Evolutionary conservation across 768 basidiomycete species (phyloP).

Genomic region (Psilocybe cyanescens): DNA sequence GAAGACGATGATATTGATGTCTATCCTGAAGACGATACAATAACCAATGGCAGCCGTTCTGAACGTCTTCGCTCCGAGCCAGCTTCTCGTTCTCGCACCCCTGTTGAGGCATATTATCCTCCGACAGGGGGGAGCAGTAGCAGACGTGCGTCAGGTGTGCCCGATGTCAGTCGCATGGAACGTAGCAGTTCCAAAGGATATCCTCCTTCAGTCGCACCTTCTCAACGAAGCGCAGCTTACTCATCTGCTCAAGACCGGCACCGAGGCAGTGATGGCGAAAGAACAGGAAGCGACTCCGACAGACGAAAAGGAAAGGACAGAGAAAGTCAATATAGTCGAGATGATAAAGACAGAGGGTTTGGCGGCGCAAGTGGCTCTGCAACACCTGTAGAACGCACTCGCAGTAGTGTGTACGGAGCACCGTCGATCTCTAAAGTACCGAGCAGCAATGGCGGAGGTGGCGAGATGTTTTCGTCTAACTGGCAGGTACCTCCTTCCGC

Average conservation of each 20-base stretch:
- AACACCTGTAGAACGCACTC: constrained; percentile 14
- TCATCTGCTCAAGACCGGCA: constrained; percentile 12
- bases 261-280: constrained; percentile 23
- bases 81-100: constrained; percentile 59
- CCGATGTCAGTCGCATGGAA: constrained; percentile 23
- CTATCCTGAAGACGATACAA: constrained; percentile 66
- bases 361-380: constrained; percentile 10
- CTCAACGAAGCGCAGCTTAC: constrained; percentile 18
- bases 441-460: constrained; percentile 14
- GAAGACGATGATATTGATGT: constrained; percentile 75
- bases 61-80: constrained; percentile 42
- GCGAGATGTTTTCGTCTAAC: constrained; percentile 17
- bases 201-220: constrained; percentile 25
- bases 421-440: constrained; percentile 15
- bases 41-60: constrained; percentile 29
- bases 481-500: constrained; percentile 18
- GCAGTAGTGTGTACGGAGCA: constrained; percentile 16
- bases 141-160: constrained; percentile 18
- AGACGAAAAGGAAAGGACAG: constrained; percentile 27
- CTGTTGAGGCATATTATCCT: constrained; percentile 38
- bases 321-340: constrained; percentile 22
- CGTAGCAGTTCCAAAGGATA: constrained; percentile 24
- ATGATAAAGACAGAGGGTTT: constrained; percentile 32
- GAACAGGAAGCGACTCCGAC: constrained; percentile 27
- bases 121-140: constrained; percentile 25